Percentiles rank a stretch among this genome's conserved stretches.
These are phyloP conservation scores for Spathaspora girioi DNA, from an alignment of 805 yeast species.

Conservation along the genomic window DNA sequence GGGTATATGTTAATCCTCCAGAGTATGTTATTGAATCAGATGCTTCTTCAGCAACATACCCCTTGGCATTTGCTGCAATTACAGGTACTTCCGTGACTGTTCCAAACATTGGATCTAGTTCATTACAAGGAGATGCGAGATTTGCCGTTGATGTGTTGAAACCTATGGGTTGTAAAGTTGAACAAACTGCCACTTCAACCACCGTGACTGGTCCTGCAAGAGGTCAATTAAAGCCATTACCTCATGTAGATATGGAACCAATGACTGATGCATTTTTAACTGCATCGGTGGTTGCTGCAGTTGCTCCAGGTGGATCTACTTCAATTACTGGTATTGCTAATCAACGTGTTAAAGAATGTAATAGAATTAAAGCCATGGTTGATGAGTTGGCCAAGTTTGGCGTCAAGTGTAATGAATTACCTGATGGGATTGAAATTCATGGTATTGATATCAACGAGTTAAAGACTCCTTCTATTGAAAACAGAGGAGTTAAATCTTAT, in stretches of 20 bases:
- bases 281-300: slow-evolving; percentile 96
- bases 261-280: slow-evolving; percentile 99
- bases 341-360: slow-evolving; percentile 97
- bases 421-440: slow-evolving; percentile 86
- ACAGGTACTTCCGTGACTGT: slow-evolving; percentile 90
- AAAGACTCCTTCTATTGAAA: slow-evolving; percentile 47
- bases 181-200: slow-evolving; percentile 79
- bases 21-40: slow-evolving; percentile 93
- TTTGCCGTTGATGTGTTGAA: slow-evolving; percentile 89
- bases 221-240: slow-evolving; percentile 66
- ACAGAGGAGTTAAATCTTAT: slow-evolving; percentile 67
- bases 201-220: slow-evolving; percentile 86
- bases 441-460: slow-evolving; percentile 58
- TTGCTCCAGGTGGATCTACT: slow-evolving; percentile 63
- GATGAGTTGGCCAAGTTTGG: slow-evolving; percentile 87
- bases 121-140: slow-evolving; percentile 95
- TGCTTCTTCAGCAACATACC: slow-evolving; percentile 97
- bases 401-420: slow-evolving; percentile 76
- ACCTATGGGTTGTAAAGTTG: slow-evolving; percentile 94
- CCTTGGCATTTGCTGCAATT: slow-evolving; percentile 94
- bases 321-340: slow-evolving; percentile 94
- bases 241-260: slow-evolving; percentile 93
- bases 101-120: slow-evolving; percentile 89
- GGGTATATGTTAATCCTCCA: slow-evolving; percentile 71
- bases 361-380: slow-evolving; percentile 93